Evolutionary conservation across 1,284 basidiomycete genomes (phyloP).

Genomic region (Ceratobasidium papillatum): DNA sequence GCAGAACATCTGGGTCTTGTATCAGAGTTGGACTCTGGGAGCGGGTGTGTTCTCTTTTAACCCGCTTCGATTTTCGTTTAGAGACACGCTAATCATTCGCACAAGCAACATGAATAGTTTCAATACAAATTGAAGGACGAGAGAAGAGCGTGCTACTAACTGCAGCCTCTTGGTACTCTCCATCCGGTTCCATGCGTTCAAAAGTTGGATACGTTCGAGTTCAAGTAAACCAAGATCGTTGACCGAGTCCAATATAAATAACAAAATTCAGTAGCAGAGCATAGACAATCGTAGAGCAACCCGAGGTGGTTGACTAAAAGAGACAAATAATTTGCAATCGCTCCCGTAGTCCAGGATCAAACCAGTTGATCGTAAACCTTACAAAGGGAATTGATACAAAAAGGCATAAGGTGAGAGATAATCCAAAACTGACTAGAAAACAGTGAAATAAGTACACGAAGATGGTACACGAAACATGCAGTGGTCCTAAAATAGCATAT

Average conservation of each 20-base stretch:
- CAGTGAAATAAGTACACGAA: conserved; percentile 12
- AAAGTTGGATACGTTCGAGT: background rate
- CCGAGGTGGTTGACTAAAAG: background rate
- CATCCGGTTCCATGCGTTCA: background rate
- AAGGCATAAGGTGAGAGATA: background rate
- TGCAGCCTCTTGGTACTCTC: background rate
- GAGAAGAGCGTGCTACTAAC: background rate
- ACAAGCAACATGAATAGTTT: background rate
- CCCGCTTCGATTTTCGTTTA: conserved; percentile 22
- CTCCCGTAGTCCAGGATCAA: background rate
- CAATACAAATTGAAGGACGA: too few relatives aligned
- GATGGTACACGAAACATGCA: conserved; percentile 6
- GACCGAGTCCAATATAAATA: background rate
- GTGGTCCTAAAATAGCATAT: background rate
- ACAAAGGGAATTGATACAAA: conserved; percentile 25
- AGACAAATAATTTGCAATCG: conserved; percentile 2
- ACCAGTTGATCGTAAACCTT: background rate
- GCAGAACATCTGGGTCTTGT: background rate
- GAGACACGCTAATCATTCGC: background rate
- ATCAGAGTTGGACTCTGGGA: background rate
- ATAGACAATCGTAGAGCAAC: background rate
- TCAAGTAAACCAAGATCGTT: background rate
- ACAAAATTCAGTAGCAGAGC: background rate
- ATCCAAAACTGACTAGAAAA: conserved; percentile 6
- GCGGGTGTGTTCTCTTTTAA: background rate